phyloP scores from a whole-genome alignment of 83 land plant species.

The Thuja plicata region DNA sequence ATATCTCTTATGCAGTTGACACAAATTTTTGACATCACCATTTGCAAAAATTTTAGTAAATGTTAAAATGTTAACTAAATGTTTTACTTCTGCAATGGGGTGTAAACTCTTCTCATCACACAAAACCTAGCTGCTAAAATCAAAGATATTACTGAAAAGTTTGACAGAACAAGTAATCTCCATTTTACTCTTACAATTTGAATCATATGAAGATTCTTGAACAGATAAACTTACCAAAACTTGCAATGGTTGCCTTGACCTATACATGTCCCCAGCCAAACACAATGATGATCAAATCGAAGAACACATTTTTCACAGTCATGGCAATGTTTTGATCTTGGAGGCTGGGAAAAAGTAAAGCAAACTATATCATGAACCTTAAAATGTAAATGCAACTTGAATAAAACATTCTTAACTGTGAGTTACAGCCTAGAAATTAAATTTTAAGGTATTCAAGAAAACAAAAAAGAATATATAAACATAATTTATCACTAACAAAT shows the following conservation, averaged over 20 bases:
- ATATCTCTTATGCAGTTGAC: background rate
- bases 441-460: background rate
- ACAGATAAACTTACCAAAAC: slow-evolving; percentile 70
- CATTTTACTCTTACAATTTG: background rate
- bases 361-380: slow-evolving; percentile 3
- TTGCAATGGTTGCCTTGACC: slow-evolving; percentile 92
- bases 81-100: background rate
- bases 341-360: slow-evolving; percentile 72
- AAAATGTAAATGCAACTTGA: background rate
- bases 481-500: background rate
- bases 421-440: background rate
- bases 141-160: background rate
- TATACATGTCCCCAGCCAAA: slow-evolving; percentile 97
- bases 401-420: background rate
- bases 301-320: slow-evolving; percentile 99
- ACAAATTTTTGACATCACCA: background rate
- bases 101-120: background rate
- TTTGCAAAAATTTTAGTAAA: background rate
- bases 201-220: background rate
- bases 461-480: background rate
- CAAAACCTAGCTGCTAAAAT: background rate
- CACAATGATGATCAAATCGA: slow-evolving; percentile 99
- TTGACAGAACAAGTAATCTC: background rate
- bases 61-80: background rate
- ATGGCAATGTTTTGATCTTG: slow-evolving; percentile 95